Base-by-base conservation (phyloP, 352 stramenopile species). In the Pythium scleroteichum region DNA sequence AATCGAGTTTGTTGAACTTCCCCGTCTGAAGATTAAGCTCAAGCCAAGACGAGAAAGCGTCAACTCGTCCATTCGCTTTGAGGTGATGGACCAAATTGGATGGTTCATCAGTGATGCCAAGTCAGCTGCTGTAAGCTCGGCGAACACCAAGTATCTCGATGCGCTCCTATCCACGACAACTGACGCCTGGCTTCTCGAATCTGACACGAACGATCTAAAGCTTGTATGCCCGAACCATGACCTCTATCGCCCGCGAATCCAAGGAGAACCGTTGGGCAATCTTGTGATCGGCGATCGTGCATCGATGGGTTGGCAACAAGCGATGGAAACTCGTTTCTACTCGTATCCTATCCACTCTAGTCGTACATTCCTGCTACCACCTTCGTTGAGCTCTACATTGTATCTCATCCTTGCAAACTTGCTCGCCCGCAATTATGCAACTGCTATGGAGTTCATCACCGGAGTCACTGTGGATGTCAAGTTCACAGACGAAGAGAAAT, bases 341-440 rank as follows among this genome's bases (percentile, higher is more conserved):
- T 78, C 98, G 22, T 99, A 99, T 72, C 97, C 97, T 17, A 92
- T 99, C 46, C 97, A 99, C 73, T 98, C 94, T 24, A 98, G 94
- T 17, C 75, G 89, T 51, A 93, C 86, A 3, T 99, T 99, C 60
- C 59, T 99, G 38, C 83, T 98, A 17, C 98, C 96, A 20, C 94
- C 96, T 22, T 98, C 95, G 6, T 76, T 99, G 7, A 97, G 95
- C 41, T 98, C 96, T 4, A 98, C 95, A 16, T 79, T 99, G 23
- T 99, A 99, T 75, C 81, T 99, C 32, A 98, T 99, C 65, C 76
- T 99, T 17, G 96, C 98, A 61, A 97, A 96, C 58, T 90, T 99
- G 65, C 95, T 99, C 12, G 92, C 89, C 6, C 87, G 96, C 27
- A 81, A 97, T 32, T 99, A 99, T 59, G 74, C 83, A 17, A 85